Percentiles rank a stretch among this genome's conserved stretches.
These are phyloP conservation scores for Cucurbitaria berberidis DNA, from an alignment of 2,329 filamentous ascomycete genomes.

Conservation along the genomic window DNA sequence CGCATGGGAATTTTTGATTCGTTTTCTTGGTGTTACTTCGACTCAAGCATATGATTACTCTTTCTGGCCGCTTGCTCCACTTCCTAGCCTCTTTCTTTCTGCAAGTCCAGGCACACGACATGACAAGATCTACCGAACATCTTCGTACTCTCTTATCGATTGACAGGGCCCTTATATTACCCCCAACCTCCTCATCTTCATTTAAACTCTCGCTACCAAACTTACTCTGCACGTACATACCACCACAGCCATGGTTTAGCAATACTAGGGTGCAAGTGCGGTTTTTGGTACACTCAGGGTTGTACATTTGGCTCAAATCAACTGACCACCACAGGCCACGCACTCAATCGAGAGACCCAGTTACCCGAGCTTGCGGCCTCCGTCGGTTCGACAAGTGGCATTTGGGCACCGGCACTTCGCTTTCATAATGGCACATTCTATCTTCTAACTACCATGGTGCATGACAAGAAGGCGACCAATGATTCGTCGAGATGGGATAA, in stretches of 20 bases:
- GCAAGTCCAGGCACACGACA: conserved; percentile 3
- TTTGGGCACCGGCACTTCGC: conserved; percentile 52
- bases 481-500: conserved; percentile 50
- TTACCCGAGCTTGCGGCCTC: conserved; percentile 46
- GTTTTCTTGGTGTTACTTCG: background rate
- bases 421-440: conserved; percentile 51
- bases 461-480: conserved; percentile 34
- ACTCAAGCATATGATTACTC: conserved; percentile 2
- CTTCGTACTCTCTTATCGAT: conserved; percentile 7
- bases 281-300: background rate
- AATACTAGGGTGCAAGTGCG: background rate
- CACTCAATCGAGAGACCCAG: conserved; percentile 45
- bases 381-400: conserved; percentile 46
- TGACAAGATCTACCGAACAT: background rate
- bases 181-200: conserved; percentile 1
- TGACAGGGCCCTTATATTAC: conserved; percentile 9
- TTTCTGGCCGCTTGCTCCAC: background rate
- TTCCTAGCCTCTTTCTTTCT: background rate
- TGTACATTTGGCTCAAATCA: background rate
- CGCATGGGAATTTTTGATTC: background rate
- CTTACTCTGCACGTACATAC: background rate
- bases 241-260: background rate
- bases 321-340: conserved; percentile 35
- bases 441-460: conserved; percentile 46
- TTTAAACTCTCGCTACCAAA: conserved; percentile 15